Base-by-base conservation (phyloP, 768 basidiomycete species). In the Lentinula sp. region DNA sequence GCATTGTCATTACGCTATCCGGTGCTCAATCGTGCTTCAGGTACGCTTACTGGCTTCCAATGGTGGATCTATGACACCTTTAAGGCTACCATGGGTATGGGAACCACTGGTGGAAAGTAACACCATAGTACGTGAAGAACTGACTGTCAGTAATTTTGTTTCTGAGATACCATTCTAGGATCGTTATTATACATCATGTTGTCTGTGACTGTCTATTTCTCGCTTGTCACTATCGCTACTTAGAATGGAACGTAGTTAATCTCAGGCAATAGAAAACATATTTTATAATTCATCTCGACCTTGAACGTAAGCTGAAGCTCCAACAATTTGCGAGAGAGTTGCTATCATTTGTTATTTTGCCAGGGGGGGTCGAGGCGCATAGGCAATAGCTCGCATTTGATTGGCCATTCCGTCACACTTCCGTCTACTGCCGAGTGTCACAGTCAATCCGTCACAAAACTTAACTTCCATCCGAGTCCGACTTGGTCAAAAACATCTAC, bases 41-140 rank as follows among this genome's bases (percentile, higher is more conserved):
- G 70, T 70, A 80, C 79, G 32, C 65, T 80, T 64, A 80, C 79
- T 59, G 78, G 77, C 75, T 91, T 91, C 88, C 89, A 92, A 80
- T 92, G 90, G 91, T 93, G 91, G 89, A 92, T 94, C 75, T 94
- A 93, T 73, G 93, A 93, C 71, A 78, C 84, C 55, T 93, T 93
- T 84, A 93, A 93, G 81, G 61, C 82, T 28, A 71, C 86, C 57
- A 88, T 93, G 87, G 91, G 91, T 69, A 80, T 93, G 73, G 91
- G 91, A 62, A 93, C 91, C 58, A 92, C 91, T 40, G 91, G 91
- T 78, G 91, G 91, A 74, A 93, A 93, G 77, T 93, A 88, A 55
- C 37, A 7, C 35, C 31, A 28, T 59, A 43, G 42, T 48, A 31
- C 4, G 45, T 45, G 21, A 15, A 39, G 11, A 15, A 16, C 15